phyloP scores from a whole-genome alignment of 345 rosid genomes.

The Carallia brachiata region DNA sequence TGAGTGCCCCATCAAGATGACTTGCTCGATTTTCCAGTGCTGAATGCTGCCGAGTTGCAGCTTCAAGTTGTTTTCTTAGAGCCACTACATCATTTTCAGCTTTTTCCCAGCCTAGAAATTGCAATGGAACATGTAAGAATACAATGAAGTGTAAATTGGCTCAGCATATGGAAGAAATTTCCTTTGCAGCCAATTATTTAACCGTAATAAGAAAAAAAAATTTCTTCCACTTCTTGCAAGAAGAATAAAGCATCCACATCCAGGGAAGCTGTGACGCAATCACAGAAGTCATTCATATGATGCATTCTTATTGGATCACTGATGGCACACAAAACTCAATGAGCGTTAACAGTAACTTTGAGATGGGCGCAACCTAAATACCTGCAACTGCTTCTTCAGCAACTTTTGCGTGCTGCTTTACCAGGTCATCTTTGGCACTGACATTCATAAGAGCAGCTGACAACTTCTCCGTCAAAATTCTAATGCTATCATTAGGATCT shows the following conservation, averaged over 20 bases:
- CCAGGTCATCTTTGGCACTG: slow-evolving; percentile 84
- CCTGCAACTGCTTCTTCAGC: slow-evolving; percentile 99
- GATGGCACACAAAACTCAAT: too few relatives aligned
- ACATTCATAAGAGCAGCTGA: slow-evolving; percentile 81
- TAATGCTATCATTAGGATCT: slow-evolving; percentile 50
- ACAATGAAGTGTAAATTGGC: neutral
- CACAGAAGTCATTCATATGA: too few relatives aligned
- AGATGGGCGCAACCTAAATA: slow-evolving; percentile 21
- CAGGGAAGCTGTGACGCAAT: too few relatives aligned
- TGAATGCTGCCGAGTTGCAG: slow-evolving; percentile 40
- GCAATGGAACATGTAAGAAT: neutral
- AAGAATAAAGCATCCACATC: too few relatives aligned
- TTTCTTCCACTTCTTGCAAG: too few relatives aligned
- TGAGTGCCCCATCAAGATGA: slow-evolving; percentile 88
- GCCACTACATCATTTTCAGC: slow-evolving; percentile 69
- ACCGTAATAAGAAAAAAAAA: neutral
- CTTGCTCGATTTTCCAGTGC: slow-evolving; percentile 67
- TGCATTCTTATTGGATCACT: too few relatives aligned
- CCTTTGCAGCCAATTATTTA: neutral
- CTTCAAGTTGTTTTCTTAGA: slow-evolving; percentile 67
- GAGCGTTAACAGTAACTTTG: neutral
- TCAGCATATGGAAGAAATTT: neutral
- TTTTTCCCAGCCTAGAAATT: slow-evolving; percentile 80
- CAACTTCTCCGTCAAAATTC: slow-evolving; percentile 57
- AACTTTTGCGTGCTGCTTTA: slow-evolving; percentile 87